phyloP scores from a whole-genome alignment of 257 asterid genomes.

The Phtheirospermum japonicum region DNA sequence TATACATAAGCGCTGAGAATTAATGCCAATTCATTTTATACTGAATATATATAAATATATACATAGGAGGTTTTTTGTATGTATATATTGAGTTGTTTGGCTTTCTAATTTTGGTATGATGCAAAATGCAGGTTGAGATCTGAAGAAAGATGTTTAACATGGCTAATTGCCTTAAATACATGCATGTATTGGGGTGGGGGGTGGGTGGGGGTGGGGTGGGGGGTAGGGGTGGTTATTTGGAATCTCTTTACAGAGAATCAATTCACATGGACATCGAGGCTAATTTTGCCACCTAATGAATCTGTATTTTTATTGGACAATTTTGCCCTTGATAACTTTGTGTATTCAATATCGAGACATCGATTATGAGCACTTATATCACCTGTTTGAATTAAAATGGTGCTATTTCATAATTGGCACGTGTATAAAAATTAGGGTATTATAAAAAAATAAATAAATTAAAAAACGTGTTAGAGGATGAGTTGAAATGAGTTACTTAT shows the following conservation, averaged over 20 bases:
- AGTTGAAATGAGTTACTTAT: no score
- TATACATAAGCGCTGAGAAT: no score
- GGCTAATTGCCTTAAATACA: slow-evolving; percentile 25
- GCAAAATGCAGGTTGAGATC: slow-evolving; percentile 37
- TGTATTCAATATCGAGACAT: no score
- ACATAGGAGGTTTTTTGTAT: neutral
- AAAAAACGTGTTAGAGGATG: no score
- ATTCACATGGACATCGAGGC: slow-evolving; percentile 41
- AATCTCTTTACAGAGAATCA: slow-evolving; percentile 38
- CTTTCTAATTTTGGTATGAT: no score
- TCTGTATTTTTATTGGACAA: slow-evolving; percentile 23
- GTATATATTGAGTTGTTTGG: neutral
- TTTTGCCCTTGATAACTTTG: slow-evolving; percentile 37
- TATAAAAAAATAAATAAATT: no score
- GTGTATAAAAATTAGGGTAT: no score
- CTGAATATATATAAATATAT: no score
- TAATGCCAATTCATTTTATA: no score
- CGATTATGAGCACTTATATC: no score
- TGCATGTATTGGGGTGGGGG: slow-evolving; percentile 19
- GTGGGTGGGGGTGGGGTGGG: slow-evolving; percentile 12
- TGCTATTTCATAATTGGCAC: no score
- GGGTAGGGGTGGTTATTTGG: slow-evolving; percentile 11
- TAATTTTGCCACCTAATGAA: slow-evolving; percentile 32
- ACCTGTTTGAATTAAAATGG: no score
- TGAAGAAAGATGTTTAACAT: slow-evolving; percentile 24